Conservation (phyloP, 768 basidiomycete species). For the Podaxis sp. region DNA sequence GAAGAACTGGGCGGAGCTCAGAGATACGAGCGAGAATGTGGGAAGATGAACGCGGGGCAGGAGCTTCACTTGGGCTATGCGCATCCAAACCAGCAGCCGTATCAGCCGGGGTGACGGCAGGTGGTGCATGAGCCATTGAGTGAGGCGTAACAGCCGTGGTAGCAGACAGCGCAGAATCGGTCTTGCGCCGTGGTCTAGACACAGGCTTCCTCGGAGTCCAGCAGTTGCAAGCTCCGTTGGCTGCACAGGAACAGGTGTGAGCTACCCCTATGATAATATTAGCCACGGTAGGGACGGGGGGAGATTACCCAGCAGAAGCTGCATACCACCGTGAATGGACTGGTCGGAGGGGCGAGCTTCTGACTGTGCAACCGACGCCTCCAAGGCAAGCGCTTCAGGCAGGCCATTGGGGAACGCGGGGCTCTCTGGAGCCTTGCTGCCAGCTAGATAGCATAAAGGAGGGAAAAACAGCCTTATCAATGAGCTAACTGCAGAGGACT, state of each 20-base stretch:
- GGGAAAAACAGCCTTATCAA: slow-evolving; percentile 41
- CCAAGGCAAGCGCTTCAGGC: slow-evolving; percentile 54
- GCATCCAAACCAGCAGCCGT: slow-evolving; percentile 4
- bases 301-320: slow-evolving; percentile 43
- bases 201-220: slow-evolving; percentile 49
- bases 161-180: slow-evolving; percentile 16
- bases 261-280: slow-evolving; percentile 45
- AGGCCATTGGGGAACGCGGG: slow-evolving; percentile 84
- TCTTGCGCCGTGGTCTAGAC: slow-evolving; percentile 30
- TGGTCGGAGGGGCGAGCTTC: slow-evolving; percentile 59
- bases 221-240: slow-evolving; percentile 57
- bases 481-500: slow-evolving; percentile 34
- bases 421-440: slow-evolving; percentile 55
- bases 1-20: slow-evolving; percentile 69
- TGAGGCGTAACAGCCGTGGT: not conserved
- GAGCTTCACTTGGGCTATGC: slow-evolving; percentile 1
- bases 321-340: slow-evolving; percentile 64
- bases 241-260: slow-evolving; percentile 46
- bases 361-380: slow-evolving; percentile 57
- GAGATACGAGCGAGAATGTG: slow-evolving; percentile 62
- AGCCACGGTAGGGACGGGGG: slow-evolving; percentile 39
- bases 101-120: slow-evolving; percentile 17
- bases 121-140: slow-evolving; percentile 8
- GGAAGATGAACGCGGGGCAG: slow-evolving; percentile 32
- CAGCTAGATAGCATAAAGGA: slow-evolving; percentile 33